Evolutionary conservation across 495 filamentous ascomycete species (phyloP), one percentile per base, ranked within the genome.

Genomic region (Penicillium egyptiacum): DNA sequence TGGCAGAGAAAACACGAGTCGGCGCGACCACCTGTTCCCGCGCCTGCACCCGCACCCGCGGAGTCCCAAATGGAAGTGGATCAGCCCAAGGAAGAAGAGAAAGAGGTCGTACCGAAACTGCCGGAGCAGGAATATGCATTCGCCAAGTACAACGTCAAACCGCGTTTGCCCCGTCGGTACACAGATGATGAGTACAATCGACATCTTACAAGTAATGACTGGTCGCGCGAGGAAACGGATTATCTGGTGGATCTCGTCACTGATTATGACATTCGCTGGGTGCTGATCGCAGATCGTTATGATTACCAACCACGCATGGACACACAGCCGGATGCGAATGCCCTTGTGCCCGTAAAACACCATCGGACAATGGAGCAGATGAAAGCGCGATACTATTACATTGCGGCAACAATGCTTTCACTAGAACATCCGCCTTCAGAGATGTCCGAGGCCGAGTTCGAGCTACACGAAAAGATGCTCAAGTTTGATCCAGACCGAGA

Each of bases 201-300:
- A 50, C 83, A 89, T 61, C 69, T 98, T 41, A 81, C 83, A 61
- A 87, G 77, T 62, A 75, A 81, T 28, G 83, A 92, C 54, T 98
- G 94, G 94, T 84, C 88, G 19, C 88, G 87, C 58, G 88, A 92
- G 50, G 94, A 98, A 70, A 98, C 94, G 5, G 91, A 96, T 64
- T 96, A 96, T 65, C 73, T 98, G 56, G 77, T 97, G 66, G 73
- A 83, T 25, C 63, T 93, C 25, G 88, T 80, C 11, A 77, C 80
- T 44, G 86, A 93, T 12, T 96, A 84, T 63, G 90, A 94, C 61
- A 76, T 96, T 43, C 85, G 92, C 53, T 98, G 94, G 88, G 75
- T 92, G 16, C 73, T 98, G n/a, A 91, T 98, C 44, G 88, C 84
- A 71, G 94, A 98, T 67, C 88, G 92, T 12, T 98, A 96, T 71